Percentiles rank a stretch among this genome's conserved stretches.
phyloP scores from a whole-genome alignment of 2,329 filamentous ascomycete species.

The Alternaria alternata region DNA sequence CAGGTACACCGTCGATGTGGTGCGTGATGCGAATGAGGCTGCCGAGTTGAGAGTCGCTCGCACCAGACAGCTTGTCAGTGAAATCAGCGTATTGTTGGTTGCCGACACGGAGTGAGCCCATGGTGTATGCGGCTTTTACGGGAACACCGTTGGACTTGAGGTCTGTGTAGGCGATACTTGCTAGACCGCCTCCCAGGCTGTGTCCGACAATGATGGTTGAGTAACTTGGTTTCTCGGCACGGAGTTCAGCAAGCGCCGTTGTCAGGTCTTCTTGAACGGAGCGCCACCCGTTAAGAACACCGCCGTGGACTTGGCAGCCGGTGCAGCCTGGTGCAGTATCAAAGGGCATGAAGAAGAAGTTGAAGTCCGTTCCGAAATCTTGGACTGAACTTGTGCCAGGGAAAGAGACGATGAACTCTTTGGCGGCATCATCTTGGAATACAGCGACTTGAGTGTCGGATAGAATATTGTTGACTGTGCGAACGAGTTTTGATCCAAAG shows the following conservation, averaged over 20 bases:
- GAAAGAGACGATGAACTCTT: constrained; percentile 25
- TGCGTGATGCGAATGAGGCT: constrained; percentile 71
- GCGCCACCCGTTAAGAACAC: constrained; percentile 65
- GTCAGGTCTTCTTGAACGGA: constrained; percentile 57
- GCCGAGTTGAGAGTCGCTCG: constrained; percentile 55
- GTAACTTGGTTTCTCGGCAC: constrained; percentile 59
- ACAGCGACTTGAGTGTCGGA: constrained; percentile 24
- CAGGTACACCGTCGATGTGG: constrained; percentile 69
- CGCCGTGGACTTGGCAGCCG: constrained; percentile 63
- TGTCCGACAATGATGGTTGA: constrained; percentile 67
- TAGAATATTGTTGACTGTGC: constrained; percentile 10
- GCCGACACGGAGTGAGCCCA: constrained; percentile 69
- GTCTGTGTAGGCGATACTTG: constrained; percentile 59
- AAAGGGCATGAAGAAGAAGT: constrained; percentile 16
- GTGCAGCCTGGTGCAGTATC: constrained; percentile 28
- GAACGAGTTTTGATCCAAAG: constrained; percentile 20
- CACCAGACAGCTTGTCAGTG: constrained; percentile 52
- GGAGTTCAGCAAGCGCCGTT: constrained; percentile 55
- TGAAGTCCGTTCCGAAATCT: constrained; percentile 23
- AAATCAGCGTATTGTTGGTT: constrained; percentile 64
- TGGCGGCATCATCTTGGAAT: constrained; percentile 19
- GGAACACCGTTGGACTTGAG: constrained; percentile 14
- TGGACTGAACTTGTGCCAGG: constrained; percentile 19
- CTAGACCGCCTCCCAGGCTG: constrained; percentile 71
- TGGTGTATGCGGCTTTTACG: constrained; percentile 21